Conservation (phyloP, 441 rosid genomes). For the Erodium texanum region DNA sequence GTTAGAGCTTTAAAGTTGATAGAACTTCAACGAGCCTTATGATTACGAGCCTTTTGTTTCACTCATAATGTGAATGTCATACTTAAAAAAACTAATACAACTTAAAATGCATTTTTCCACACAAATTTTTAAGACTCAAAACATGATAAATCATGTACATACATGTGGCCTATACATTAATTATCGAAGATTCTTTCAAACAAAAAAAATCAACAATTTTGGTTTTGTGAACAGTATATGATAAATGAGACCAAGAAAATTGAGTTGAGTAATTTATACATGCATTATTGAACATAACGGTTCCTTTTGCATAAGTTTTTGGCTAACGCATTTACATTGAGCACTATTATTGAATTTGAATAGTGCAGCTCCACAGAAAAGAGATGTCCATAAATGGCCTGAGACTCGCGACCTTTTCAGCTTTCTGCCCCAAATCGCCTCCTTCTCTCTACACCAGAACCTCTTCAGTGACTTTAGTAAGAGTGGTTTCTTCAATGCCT, state of each 20-base stretch:
- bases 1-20: too few relatives aligned
- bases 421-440: slow-evolving; percentile 3
- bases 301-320: not conserved
- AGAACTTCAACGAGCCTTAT: too few relatives aligned
- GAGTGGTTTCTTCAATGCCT: slow-evolving; percentile 33
- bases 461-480: slow-evolving; percentile 15
- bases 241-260: not conserved
- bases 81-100: too few relatives aligned
- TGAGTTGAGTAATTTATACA: not conserved
- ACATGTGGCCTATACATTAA: too few relatives aligned
- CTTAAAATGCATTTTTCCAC: too few relatives aligned
- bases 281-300: not conserved
- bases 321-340: not conserved
- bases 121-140: too few relatives aligned
- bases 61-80: too few relatives aligned
- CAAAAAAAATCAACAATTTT: too few relatives aligned
- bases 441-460: slow-evolving; percentile 8
- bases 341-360: not conserved
- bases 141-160: too few relatives aligned
- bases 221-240: too few relatives aligned
- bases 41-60: too few relatives aligned
- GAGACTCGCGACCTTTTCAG: slow-evolving; percentile 2
- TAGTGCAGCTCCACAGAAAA: not conserved
- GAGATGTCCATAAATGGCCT: not conserved
- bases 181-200: too few relatives aligned